A percentile compares a stretch with the other conserved stretches of the same genome.
These are phyloP conservation scores for Boletus edulis DNA, from an alignment of 768 basidiomycete genomes.

Conservation along the genomic window DNA sequence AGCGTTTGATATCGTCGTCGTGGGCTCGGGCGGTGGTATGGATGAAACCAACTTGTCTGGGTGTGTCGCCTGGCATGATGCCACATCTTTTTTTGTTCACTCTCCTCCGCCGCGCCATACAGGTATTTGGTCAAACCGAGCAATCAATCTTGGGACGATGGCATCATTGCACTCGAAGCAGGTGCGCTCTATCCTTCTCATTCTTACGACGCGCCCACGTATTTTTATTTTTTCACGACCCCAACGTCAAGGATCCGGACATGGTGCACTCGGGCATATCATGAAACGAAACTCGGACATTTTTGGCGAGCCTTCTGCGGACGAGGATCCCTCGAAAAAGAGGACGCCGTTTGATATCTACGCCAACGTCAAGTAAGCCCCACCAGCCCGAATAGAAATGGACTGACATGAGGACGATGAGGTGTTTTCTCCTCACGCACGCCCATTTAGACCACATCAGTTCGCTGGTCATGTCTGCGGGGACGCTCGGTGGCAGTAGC, in stretches of 20 bases:
- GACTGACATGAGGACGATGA: conserved; percentile 24
- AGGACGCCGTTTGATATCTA: conserved; percentile 28
- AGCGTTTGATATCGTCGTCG: conserved; percentile 70
- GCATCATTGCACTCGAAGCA: conserved; percentile 83
- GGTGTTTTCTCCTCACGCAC: conserved; percentile 84
- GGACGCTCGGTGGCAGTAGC: conserved; percentile 59
- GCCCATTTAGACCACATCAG: conserved; percentile 90
- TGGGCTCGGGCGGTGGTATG: conserved; percentile 87
- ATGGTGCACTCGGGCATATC: conserved; percentile 71
- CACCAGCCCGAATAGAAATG: no score
- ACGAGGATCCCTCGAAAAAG: conserved; percentile 10
- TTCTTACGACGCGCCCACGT: neutral
- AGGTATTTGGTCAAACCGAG: conserved; percentile 89
- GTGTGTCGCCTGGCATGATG: conserved; percentile 42
- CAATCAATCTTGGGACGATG: conserved; percentile 69
- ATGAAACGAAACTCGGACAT: conserved; percentile 54
- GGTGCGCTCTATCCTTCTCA: conserved; percentile 54
- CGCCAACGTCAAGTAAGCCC: conserved; percentile 32
- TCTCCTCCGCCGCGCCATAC: neutral
- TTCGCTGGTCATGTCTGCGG: conserved; percentile 81
- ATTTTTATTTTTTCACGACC: neutral
- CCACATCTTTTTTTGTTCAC: neutral
- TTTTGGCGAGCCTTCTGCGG: conserved; percentile 36
- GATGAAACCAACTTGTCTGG: conserved; percentile 86
- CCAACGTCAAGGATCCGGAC: conserved; percentile 67